These are phyloP conservation scores for Rhizomucor miehei DNA, from an alignment of 371 early-diverging fungal genomes.

Conservation along the genomic window DNA sequence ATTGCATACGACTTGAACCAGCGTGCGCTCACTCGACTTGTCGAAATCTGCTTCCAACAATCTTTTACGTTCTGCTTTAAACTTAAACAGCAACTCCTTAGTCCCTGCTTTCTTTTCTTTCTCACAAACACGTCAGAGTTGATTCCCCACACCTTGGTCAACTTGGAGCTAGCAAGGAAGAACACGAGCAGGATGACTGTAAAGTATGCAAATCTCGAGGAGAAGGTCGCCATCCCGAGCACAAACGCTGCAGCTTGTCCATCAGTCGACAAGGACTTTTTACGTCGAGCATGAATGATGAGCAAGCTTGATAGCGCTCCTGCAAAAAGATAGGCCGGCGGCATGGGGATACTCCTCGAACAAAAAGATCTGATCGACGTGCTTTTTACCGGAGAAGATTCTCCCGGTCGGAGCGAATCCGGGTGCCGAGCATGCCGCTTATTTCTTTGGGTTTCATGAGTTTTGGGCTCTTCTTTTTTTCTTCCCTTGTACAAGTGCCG, in stretches of 20 bases:
- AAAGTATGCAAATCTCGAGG: conserved; percentile 58
- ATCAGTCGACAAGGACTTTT: conserved; percentile 66
- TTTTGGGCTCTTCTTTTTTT: neutral
- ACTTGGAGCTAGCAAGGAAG: conserved; percentile 66
- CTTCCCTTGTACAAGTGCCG: too few relatives aligned
- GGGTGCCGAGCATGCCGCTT: too few relatives aligned
- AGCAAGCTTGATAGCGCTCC: conserved; percentile 45
- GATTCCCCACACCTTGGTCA: conserved; percentile 81
- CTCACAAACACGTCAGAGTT: too few relatives aligned
- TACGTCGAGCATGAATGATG: conserved; percentile 54
- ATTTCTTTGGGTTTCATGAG: too few relatives aligned
- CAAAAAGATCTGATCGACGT: neutral
- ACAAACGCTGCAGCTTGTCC: conserved; percentile 76
- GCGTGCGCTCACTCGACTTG: conserved; percentile 52
- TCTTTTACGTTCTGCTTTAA: conserved; percentile 65
- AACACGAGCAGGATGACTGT: conserved; percentile 67
- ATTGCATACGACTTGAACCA: conserved; percentile 81
- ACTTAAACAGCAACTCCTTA: conserved; percentile 23
- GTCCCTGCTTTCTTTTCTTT: too few relatives aligned
- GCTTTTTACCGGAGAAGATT: neutral
- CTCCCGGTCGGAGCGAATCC: neutral
- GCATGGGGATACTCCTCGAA: conserved; percentile 22
- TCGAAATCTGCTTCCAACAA: conserved; percentile 63
- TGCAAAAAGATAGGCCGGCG: conserved; percentile 32
- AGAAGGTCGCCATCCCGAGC: conserved; percentile 74